Evolutionary conservation across 805 yeast genomes (phyloP).

Genomic region (Torulaspora franciscae): DNA sequence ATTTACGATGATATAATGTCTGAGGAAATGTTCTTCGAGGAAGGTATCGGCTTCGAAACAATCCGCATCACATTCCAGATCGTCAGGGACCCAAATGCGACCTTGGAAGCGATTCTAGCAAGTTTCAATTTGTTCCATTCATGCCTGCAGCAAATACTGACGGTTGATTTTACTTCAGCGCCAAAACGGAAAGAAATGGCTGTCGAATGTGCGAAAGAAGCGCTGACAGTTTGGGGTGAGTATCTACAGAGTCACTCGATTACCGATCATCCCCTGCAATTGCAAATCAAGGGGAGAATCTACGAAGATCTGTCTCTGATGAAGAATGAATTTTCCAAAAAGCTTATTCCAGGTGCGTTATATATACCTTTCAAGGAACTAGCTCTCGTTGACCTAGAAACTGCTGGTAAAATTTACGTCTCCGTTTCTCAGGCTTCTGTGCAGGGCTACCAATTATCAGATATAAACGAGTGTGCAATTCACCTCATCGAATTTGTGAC

Average conservation of each 20-base stretch:
- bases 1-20: conserved; percentile 80
- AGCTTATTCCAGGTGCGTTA: conserved; percentile 15
- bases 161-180: conserved; percentile 15
- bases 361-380: conserved; percentile 11
- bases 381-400: conserved; percentile 18
- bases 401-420: conserved; percentile 8
- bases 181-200: conserved; percentile 20
- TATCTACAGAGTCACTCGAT: conserved; percentile 10
- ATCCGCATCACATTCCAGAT: conserved; percentile 46
- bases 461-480: conserved; percentile 21
- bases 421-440: conserved; percentile 3
- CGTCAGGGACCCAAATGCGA: conserved; percentile 28
- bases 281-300: conserved; percentile 16
- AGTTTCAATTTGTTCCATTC: conserved; percentile 51
- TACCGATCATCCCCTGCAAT: conserved; percentile 4
- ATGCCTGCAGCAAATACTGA: conserved; percentile 49
- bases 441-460: conserved; percentile 6
- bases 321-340: conserved; percentile 24
- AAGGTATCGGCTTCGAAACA: conserved; percentile 56
- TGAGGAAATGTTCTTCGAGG: conserved; percentile 80
- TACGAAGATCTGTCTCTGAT: conserved; percentile 25
- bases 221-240: conserved; percentile 13
- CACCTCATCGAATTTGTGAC: conserved; percentile 24
- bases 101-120: conserved; percentile 41
- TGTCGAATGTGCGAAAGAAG: conserved; percentile 17